Percentiles rank a stretch among this genome's conserved stretches.
Conservation (phyloP, 768 basidiomycete species). For the Lenzites betulinus region DNA sequence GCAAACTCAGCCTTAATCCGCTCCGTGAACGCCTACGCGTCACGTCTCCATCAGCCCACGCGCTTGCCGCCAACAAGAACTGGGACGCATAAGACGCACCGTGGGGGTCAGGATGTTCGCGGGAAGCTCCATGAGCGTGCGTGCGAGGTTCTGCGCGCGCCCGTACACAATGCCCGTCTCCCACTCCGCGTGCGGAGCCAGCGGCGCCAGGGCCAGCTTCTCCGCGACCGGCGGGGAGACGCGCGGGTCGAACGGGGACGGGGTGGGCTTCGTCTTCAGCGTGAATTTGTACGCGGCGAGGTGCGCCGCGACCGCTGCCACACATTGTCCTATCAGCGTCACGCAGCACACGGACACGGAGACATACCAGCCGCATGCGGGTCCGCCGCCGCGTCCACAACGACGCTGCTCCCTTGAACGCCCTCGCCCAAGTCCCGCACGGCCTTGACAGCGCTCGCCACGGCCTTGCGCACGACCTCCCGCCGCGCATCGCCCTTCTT, state of each 20-base stretch:
- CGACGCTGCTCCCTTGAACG: slow-evolving; percentile 50
- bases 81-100: slow-evolving; percentile 36
- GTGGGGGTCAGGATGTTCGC: slow-evolving; percentile 88
- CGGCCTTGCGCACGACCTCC: slow-evolving; percentile 70
- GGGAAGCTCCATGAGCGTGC: slow-evolving; percentile 86
- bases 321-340: slow-evolving; percentile 2
- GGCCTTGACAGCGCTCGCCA: slow-evolving; percentile 73
- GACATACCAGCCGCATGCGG: slow-evolving; percentile 75
- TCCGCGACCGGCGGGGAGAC: slow-evolving; percentile 52
- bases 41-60: slow-evolving; percentile 7
- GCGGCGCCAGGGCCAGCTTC: slow-evolving; percentile 50
- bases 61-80: neutral
- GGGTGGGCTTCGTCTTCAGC: slow-evolving; percentile 71
- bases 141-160: slow-evolving; percentile 76
- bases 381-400: slow-evolving; percentile 64
- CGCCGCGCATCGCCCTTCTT: slow-evolving; percentile 43
- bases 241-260: slow-evolving; percentile 67
- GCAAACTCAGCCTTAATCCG: slow-evolving; percentile 67
- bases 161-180: slow-evolving; percentile 73
- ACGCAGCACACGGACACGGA: neutral
- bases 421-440: slow-evolving; percentile 61
- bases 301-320: slow-evolving; percentile 74
- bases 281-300: slow-evolving; percentile 77
- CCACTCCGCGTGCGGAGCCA: slow-evolving; percentile 58
- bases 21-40: slow-evolving; percentile 62